Conservation (phyloP, 2,329 filamentous ascomycete genomes). For the Calonectria ilicicola region DNA sequence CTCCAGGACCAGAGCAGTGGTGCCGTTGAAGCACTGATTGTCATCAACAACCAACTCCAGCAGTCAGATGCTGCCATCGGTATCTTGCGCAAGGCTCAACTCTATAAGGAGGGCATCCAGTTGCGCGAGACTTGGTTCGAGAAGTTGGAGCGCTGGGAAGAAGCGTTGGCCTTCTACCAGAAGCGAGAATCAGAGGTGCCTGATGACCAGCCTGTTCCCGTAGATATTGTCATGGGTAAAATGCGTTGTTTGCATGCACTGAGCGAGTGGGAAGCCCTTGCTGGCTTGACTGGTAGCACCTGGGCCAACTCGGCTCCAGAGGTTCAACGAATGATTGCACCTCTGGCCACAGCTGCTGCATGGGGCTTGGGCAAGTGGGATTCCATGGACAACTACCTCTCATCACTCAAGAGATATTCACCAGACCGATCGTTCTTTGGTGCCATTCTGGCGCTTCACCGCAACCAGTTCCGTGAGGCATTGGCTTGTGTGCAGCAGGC, state of each 20-base stretch:
- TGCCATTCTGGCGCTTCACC: slow-evolving; percentile 92
- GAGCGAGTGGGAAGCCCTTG: slow-evolving; percentile 96
- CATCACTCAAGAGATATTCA: slow-evolving; percentile 92
- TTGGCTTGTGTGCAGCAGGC: slow-evolving; percentile 91
- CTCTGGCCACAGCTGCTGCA: slow-evolving; percentile 92
- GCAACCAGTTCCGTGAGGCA: slow-evolving; percentile 94
- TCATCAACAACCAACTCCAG: slow-evolving; percentile 99
- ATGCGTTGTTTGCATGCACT: slow-evolving; percentile 98
- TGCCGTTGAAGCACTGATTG: slow-evolving; percentile 96
- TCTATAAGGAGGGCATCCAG: slow-evolving; percentile 92
- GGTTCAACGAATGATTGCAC: slow-evolving; percentile 90
- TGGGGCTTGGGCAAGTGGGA: slow-evolving; percentile 99
- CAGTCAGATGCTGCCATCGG: slow-evolving; percentile 99
- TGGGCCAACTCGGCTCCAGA: slow-evolving; percentile 93
- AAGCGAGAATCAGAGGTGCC: slow-evolving; percentile 81
- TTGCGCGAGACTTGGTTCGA: slow-evolving; percentile 99
- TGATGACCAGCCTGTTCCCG: slow-evolving; percentile 69
- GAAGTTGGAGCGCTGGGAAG: slow-evolving; percentile 97
- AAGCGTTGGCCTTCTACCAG: slow-evolving; percentile 92
- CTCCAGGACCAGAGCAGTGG: slow-evolving; percentile 96
- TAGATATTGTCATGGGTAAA: slow-evolving; percentile 99
- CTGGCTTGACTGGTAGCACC: slow-evolving; percentile 88
- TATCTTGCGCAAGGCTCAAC: slow-evolving; percentile 94
- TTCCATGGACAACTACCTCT: slow-evolving; percentile 96
- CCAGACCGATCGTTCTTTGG: slow-evolving; percentile 98